Conservation (phyloP, 805 yeast genomes). For the Kuraishia floccosa region DNA sequence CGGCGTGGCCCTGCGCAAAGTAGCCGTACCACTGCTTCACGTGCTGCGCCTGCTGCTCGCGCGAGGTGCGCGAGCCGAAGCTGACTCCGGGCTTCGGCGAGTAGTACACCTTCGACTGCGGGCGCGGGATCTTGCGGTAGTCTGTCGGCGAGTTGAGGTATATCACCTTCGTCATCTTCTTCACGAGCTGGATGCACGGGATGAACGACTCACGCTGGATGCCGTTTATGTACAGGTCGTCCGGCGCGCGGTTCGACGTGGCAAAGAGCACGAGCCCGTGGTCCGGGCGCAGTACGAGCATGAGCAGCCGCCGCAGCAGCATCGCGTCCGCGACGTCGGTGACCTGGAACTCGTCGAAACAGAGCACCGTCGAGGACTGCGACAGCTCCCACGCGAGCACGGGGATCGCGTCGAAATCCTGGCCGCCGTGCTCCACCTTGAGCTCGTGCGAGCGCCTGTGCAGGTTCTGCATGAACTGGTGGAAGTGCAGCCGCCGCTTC, state of each 20-base stretch:
- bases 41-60: conserved; percentile 45
- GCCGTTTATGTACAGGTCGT: conserved; percentile 87
- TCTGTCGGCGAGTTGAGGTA: conserved; percentile 87
- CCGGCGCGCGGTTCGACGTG: conserved; percentile 92
- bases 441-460: conserved; percentile 82
- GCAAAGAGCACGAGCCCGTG: conserved; percentile 86
- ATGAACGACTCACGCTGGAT: conserved; percentile 85
- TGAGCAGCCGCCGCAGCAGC: conserved; percentile 71
- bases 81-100: conserved; percentile 55
- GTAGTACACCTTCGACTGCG: conserved; percentile 69
- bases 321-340: conserved; percentile 98
- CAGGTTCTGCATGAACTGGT: conserved; percentile 90
- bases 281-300: conserved; percentile 53
- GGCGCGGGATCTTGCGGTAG: conserved; percentile 81
- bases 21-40: conserved; percentile 67
- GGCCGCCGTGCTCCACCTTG: conserved; percentile 51
- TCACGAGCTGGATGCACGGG: conserved; percentile 80
- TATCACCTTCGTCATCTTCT: conserved; percentile 63
- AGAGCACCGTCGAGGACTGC: conserved; percentile 60
- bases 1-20: conserved; percentile 52
- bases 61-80: conserved; percentile 38
- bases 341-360: conserved; percentile 97
- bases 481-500: conserved; percentile 82
- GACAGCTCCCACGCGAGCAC: conserved; percentile 77
- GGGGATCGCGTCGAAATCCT: conserved; percentile 75